Percentiles rank a stretch among this genome's conserved stretches.
Conservation (phyloP, 257 asterid genomes). For the Schizonepeta tenuifolia region DNA sequence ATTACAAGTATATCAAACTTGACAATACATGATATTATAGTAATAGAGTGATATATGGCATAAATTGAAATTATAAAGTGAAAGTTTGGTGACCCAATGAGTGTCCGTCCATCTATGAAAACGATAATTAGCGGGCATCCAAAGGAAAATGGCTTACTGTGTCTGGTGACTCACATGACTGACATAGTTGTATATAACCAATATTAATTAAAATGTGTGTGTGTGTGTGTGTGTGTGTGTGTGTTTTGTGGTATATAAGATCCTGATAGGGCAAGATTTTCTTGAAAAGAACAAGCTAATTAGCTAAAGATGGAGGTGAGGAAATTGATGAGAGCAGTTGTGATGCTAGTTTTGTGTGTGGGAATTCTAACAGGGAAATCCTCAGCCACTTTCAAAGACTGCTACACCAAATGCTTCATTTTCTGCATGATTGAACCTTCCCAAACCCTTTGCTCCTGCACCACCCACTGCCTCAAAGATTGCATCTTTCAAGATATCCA, state of each 20-base stretch:
- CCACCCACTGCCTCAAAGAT: constrained; percentile 80
- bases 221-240: not conserved
- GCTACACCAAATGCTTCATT: constrained; percentile 86
- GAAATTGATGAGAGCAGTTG: constrained; percentile 43
- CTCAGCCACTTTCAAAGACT: constrained; percentile 67
- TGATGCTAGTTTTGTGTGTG: constrained; percentile 45
- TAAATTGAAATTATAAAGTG: not conserved
- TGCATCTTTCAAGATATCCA: constrained; percentile 69
- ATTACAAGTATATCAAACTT: too few species aligned
- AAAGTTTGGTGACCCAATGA: not conserved
- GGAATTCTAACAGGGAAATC: constrained; percentile 47
- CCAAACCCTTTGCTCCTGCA: constrained; percentile 80
- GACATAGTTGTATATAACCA: not conserved
- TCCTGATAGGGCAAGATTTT: constrained; percentile 15
- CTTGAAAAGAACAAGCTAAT: not conserved
- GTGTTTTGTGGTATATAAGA: constrained; percentile 21
- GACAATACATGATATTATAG: too few species aligned
- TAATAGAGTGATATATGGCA: not conserved
- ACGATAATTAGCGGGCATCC: not conserved
- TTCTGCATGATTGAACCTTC: constrained; percentile 90
- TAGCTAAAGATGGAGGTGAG: constrained; percentile 43
- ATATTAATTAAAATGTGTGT: not conserved
- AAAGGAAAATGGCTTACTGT: constrained; percentile 2
- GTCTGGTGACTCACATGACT: constrained; percentile 41
- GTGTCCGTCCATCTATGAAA: not conserved